phyloP scores from a whole-genome alignment of 352 stramenopile genomes.

The Globisporangium nunn region DNA sequence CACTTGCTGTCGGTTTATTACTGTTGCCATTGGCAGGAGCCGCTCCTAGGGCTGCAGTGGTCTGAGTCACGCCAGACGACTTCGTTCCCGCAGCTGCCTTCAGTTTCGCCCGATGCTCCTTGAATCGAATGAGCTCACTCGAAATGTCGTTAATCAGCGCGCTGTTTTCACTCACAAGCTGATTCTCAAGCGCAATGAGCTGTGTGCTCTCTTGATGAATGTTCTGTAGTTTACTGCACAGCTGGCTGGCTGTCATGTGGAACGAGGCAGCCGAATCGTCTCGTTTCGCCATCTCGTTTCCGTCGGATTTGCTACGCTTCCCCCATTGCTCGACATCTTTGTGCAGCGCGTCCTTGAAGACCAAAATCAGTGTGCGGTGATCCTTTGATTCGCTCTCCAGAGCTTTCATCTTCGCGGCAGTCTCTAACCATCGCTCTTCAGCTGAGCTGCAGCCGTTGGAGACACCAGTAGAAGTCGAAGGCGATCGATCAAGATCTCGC shows the following conservation, averaged over 20 bases:
- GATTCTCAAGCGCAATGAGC: conserved; percentile 51
- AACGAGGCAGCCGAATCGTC: conserved; percentile 61
- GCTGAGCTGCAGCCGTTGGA: conserved; percentile 13
- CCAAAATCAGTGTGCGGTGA: conserved; percentile 68
- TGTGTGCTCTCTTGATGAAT: conserved; percentile 70
- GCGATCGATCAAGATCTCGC: conserved; percentile 41
- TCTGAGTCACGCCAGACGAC: not conserved
- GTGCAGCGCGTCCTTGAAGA: conserved; percentile 75
- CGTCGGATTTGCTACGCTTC: conserved; percentile 26
- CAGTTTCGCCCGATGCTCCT: conserved; percentile 32
- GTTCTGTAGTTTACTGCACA: conserved; percentile 77
- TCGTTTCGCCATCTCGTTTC: conserved; percentile 16
- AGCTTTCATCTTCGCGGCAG: conserved; percentile 44
- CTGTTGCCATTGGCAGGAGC: not conserved
- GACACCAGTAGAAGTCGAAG: conserved; percentile 2
- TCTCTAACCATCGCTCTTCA: conserved; percentile 53
- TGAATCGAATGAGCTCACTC: conserved; percentile 51
- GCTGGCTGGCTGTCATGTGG: conserved; percentile 76
- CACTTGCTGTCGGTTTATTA: conserved; percentile 6
- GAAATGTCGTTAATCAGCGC: conserved; percentile 71
- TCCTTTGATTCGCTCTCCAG: conserved; percentile 75
- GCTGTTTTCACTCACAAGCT: conserved; percentile 50
- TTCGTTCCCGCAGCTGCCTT: conserved; percentile 16
- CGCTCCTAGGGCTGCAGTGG: not conserved
- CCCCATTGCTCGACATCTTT: conserved; percentile 77